Evolutionary conservation across 345 rosid genomes (phyloP).

Genomic region (Clausena lansium): DNA sequence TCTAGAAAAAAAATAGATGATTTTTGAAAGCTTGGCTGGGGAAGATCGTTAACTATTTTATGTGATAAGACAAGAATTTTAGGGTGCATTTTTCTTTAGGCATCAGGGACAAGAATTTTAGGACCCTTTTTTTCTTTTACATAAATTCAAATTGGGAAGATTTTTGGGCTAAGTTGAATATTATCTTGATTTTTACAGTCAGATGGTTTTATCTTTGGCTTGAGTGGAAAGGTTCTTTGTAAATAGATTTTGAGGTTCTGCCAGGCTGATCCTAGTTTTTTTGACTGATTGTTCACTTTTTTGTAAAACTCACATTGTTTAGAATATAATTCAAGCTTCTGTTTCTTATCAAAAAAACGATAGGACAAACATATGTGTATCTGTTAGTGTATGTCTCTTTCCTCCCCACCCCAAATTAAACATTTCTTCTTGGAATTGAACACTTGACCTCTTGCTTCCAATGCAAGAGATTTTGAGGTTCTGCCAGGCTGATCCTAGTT

Average conservation of each 20-base stretch:
- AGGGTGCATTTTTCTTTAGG: not conserved
- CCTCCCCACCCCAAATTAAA: not conserved
- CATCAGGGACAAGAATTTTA: not conserved
- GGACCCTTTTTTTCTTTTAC: not conserved
- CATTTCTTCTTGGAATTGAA: not conserved
- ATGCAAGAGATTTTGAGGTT: not conserved
- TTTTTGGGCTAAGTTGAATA: not conserved
- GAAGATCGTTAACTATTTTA: not conserved
- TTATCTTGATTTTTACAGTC: not conserved
- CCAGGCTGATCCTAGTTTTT: not conserved
- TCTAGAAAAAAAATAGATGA: too few relatives aligned
- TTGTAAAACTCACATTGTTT: too few relatives aligned
- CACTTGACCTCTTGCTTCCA: not conserved
- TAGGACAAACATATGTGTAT: too few relatives aligned
- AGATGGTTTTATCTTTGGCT: not conserved
- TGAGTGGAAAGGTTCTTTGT: not conserved
- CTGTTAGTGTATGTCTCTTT: not conserved
- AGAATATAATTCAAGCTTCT: too few relatives aligned
- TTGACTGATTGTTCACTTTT: too few relatives aligned
- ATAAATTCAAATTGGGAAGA: not conserved
- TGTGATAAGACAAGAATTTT: not conserved
- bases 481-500: not conserved
- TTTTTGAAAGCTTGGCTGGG: too few relatives aligned
- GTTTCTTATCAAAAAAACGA: too few relatives aligned
- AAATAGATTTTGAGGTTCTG: not conserved